Evolutionary conservation across 2,329 filamentous ascomycete species (phyloP).

Genomic region (Colletotrichum sp.): DNA sequence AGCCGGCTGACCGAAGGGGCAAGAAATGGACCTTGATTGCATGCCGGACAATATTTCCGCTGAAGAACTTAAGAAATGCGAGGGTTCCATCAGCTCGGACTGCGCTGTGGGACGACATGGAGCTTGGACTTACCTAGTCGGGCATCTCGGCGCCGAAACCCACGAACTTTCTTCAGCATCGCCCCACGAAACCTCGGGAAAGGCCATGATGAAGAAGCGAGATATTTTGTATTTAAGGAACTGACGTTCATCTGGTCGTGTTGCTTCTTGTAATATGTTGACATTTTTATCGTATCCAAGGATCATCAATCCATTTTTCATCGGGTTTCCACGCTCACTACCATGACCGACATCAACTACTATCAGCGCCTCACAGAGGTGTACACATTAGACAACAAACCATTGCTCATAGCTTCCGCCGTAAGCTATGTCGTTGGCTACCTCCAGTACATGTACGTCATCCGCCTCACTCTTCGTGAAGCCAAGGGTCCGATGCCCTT

Average conservation of each 20-base stretch:
- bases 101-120: background rate
- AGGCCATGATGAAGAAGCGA: background rate
- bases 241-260: background rate
- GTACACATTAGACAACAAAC: background rate
- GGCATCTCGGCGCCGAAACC: slow-evolving; percentile 2
- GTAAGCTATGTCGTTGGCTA: slow-evolving; percentile 8
- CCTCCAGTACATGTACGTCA: slow-evolving; percentile 18
- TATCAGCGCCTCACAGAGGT: background rate
- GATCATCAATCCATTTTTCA: fast-evolving
- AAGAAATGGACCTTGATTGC: background rate
- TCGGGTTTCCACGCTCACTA: background rate
- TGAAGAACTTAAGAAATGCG: too few relatives aligned
- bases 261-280: background rate
- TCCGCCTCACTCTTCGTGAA: slow-evolving; percentile 11
- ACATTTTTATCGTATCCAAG: too few relatives aligned
- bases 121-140: background rate
- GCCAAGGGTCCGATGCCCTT: slow-evolving; percentile 18
- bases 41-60: background rate
- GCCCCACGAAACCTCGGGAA: background rate
- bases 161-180: background rate
- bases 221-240: background rate
- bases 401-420: background rate
- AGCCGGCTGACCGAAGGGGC: background rate
- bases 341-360: background rate
- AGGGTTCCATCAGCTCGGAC: background rate